Evolutionary conservation across 352 stramenopile genomes (phyloP).

Genomic region (Phytophthora pini): DNA sequence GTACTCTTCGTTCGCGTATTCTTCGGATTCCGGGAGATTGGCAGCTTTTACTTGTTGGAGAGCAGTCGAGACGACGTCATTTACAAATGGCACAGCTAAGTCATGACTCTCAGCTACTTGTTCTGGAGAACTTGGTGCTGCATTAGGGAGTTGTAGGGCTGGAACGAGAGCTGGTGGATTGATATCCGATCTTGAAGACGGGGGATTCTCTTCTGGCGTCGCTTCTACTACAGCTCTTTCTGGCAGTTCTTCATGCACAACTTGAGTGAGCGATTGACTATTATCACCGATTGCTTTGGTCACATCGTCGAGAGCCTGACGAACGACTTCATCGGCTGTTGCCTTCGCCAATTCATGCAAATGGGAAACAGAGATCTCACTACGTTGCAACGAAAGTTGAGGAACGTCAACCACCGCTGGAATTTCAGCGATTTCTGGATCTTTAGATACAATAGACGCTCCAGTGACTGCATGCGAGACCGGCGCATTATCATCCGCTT

Average conservation of each 20-base stretch:
- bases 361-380: not conserved
- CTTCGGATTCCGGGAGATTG: conserved; percentile 7
- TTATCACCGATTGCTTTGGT: conserved; percentile 9
- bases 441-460: not conserved
- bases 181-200: not conserved
- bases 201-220: not conserved
- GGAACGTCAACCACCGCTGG: not conserved
- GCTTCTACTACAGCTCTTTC: conserved; percentile 3
- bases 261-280: conserved; percentile 12
- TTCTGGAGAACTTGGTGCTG: not conserved
- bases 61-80: conserved; percentile 19
- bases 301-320: conserved; percentile 15
- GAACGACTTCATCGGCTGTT: conserved; percentile 12
- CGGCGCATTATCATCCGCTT: conserved; percentile 12
- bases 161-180: conserved; percentile 7
- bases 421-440: not conserved
- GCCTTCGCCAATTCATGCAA: conserved; percentile 18
- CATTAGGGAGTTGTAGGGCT: conserved; percentile 7
- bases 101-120: conserved; percentile 2
- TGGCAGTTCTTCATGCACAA: conserved; percentile 12
- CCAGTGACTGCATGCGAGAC: conserved; percentile 6
- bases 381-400: conserved; percentile 6
- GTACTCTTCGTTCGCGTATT: conserved; percentile 18
- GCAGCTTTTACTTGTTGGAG: conserved; percentile 3
- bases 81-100: conserved; percentile 15